These are phyloP conservation scores for Erodium texanum DNA, from an alignment of 441 rosid genomes.

Conservation along the genomic window DNA sequence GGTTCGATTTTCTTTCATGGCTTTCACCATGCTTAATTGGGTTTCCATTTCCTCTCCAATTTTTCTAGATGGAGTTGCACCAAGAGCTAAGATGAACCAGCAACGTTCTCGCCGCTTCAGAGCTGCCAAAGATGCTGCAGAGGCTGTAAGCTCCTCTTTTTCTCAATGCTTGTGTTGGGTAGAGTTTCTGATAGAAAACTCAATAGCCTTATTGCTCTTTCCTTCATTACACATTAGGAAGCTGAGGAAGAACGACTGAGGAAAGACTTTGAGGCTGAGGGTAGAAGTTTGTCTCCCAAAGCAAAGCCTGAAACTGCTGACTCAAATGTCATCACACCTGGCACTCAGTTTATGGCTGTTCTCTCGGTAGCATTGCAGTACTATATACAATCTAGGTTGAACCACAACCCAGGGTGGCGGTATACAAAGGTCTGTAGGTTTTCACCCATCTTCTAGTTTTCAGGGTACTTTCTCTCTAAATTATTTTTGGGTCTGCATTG, in stretches of 20 bases:
- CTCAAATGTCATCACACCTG: conserved; percentile 97
- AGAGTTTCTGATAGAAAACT: neutral
- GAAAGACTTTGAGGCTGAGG: conserved; percentile 67
- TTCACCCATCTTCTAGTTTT: conserved; percentile 32
- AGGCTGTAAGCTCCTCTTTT: conserved; percentile 46
- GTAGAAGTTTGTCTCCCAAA: conserved; percentile 43
- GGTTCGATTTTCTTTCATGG: conserved; percentile 1
- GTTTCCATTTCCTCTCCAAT: neutral
- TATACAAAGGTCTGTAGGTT: conserved; percentile 55
- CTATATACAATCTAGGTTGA: conserved; percentile 75
- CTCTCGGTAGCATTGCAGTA: conserved; percentile 86
- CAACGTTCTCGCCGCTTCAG: conserved; percentile 90
- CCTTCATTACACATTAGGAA: conserved; percentile 37
- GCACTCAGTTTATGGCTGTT: conserved; percentile 83
- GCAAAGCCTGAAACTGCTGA: conserved; percentile 75
- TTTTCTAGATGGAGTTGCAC: conserved; percentile 89
- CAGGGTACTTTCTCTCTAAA: conserved; percentile 41
- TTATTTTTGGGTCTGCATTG: conserved; percentile 50
- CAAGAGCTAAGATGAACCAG: conserved; percentile 99
- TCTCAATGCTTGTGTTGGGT: neutral
- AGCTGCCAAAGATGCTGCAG: conserved; percentile 96
- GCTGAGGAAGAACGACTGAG: conserved; percentile 88
- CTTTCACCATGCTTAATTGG: neutral
- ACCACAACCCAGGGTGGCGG: conserved; percentile 72
- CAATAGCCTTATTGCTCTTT: neutral